phyloP scores from a whole-genome alignment of 306 rosid species.

The Hippophae gyantsensis region DNA sequence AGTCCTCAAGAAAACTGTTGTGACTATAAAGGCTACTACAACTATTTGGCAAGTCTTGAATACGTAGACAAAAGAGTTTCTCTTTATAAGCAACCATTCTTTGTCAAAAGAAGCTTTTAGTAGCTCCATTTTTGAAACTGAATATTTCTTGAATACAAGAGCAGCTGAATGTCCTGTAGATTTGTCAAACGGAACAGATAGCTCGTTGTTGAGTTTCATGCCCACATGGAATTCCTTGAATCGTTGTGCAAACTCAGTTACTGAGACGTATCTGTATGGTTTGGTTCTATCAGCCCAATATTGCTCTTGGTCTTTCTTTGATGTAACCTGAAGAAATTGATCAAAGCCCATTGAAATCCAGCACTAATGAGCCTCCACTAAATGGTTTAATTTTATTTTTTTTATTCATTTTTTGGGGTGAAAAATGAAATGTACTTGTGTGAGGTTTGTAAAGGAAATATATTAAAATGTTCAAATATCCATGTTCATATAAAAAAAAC shows the following conservation, averaged over 20 bases:
- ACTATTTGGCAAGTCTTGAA: conserved; percentile 26
- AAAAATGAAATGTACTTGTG: no score
- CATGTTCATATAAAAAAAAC: not conserved
- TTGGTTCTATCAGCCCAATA: conserved; percentile 28
- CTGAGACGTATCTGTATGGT: conserved; percentile 22
- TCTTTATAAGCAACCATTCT: conserved; percentile 37
- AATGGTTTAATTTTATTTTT: no score
- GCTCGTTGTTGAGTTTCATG: conserved; percentile 28
- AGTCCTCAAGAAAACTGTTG: conserved; percentile 30
- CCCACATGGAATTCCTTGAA: conserved; percentile 31
- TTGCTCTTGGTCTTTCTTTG: conserved; percentile 43
- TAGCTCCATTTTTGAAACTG: conserved; percentile 24
- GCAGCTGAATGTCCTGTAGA: conserved; percentile 32
- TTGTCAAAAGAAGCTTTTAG: conserved; percentile 28
- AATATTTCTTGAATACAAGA: conserved; percentile 27
- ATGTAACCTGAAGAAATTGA: conserved; percentile 33
- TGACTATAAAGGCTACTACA: conserved; percentile 16
- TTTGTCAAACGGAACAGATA: conserved; percentile 33
- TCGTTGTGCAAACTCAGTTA: conserved; percentile 29
- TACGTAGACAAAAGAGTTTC: conserved; percentile 36
- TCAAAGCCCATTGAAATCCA: not conserved
- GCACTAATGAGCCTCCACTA: no score
- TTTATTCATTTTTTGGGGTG: no score
- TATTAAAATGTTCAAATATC: no score
- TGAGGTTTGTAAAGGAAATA: no score